Base-by-base conservation (phyloP, 352 stramenopile species). In the Elongisporangium senticosum region DNA sequence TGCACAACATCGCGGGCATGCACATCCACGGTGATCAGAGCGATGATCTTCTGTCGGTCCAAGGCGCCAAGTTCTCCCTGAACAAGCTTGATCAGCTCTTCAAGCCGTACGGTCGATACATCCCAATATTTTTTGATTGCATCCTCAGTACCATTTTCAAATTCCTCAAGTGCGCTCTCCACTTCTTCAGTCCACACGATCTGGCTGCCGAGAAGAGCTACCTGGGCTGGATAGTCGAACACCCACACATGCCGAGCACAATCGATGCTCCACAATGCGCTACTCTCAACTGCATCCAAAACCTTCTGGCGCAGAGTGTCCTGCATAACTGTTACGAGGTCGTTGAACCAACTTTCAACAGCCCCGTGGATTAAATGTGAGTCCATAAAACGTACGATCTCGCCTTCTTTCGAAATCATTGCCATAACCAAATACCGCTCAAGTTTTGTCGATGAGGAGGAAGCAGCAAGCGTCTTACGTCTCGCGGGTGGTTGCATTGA, bases 11-110 rank as follows among this genome's bases (percentile, higher is more conserved):
- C 95, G n/a, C 95, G 86, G 28, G 90, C 94, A 60, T 98, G 95
- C 0, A 98, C 95, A 57, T 98, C 95, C 49, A 98, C 93, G n/a
- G 94, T 98, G 63, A 98, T 98, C 20, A 98, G 73, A n/a, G 93
- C 97, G 65, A 98, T 98, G 43, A 98, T 96, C 67, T 98, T 98
- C 33, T 89, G 89, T 1, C 96, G 87, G 50, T 90, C 77, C 2
- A 94, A 58, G 0, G 55, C 58, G 3, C 63, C 67, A 10, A 94
- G 58, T 2, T 84, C 71, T 24, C 95, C 93, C 39, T 98, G 80
- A 7, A 98, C 95, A 5, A 98, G 75, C 59, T 96, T 89, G 53
- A 98, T 98, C 6, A 98, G 78, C 58, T 92, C 84, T 56, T 94
- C 91, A 7, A 98, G 67, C 0, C 93, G 87, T 20, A 86, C 82